phyloP scores from a whole-genome alignment of 148 eudicot genomes.

The Rheum nobile region DNA sequence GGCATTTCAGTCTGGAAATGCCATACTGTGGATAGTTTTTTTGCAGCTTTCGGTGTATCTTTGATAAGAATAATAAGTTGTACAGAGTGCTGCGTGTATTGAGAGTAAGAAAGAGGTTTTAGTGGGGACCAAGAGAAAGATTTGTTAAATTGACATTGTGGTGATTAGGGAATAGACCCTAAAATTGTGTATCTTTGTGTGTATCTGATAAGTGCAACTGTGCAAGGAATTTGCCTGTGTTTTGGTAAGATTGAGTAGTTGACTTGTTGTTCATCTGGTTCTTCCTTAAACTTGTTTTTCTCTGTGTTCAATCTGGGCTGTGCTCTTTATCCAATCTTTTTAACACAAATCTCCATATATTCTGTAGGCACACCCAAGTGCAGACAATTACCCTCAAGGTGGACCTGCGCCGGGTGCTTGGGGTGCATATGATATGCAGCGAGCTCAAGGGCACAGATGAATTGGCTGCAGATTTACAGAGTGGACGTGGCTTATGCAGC shows the following conservation, averaged over 20 bases:
- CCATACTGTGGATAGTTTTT: neutral
- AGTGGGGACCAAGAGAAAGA: too few relatives aligned
- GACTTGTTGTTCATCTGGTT: neutral
- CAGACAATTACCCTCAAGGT: conserved; percentile 69
- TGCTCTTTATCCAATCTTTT: neutral
- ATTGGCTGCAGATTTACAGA: conserved; percentile 11
- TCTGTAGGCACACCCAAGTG: conserved; percentile 46
- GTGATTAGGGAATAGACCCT: too few relatives aligned
- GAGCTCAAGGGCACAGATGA: conserved; percentile 78
- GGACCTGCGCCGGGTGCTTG: conserved; percentile 71
- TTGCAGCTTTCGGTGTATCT: neutral
- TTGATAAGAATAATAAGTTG: too few relatives aligned
- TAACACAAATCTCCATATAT: neutral
- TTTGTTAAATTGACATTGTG: too few relatives aligned
- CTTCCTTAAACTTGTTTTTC: neutral
- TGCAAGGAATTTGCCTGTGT: too few relatives aligned
- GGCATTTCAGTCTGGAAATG: neutral
- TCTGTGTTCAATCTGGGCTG: neutral
- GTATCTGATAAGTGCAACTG: too few relatives aligned
- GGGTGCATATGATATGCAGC: conserved; percentile 67
- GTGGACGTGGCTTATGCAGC: neutral
- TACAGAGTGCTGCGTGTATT: too few relatives aligned
- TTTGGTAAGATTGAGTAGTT: neutral
- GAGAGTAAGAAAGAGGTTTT: too few relatives aligned
- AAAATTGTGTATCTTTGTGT: too few relatives aligned